Conservation (phyloP, 208 protist species). For the Porcisia deanei region DNA sequence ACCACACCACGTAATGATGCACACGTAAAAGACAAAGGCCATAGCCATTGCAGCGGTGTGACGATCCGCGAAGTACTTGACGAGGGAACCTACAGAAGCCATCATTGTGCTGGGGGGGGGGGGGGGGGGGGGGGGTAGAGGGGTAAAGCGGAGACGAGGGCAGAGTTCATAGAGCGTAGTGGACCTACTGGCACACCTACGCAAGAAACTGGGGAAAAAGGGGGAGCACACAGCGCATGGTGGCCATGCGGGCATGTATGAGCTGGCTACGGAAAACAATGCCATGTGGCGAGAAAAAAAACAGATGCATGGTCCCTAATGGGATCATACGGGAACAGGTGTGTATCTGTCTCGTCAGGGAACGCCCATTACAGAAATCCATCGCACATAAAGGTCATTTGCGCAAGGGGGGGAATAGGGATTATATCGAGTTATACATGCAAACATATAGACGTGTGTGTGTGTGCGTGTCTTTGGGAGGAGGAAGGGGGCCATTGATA, state of each 20-base stretch:
- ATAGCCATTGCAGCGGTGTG: slow-evolving; percentile 16
- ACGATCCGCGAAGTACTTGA: slow-evolving; percentile 23
- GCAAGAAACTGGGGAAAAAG: neutral
- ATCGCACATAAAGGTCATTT: too few relatives aligned
- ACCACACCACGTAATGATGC: slow-evolving; percentile 13
- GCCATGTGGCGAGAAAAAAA: neutral
- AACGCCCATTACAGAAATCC: too few relatives aligned
- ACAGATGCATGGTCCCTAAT: too few relatives aligned
- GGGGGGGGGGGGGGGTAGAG: too few relatives aligned
- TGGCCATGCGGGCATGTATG: too few relatives aligned
- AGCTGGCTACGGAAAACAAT: too few relatives aligned
- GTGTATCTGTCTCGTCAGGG: too few relatives aligned
- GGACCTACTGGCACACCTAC: neutral
- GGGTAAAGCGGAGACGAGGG: neutral
- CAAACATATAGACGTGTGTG: too few relatives aligned
- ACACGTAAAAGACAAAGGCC: slow-evolving; percentile 18
- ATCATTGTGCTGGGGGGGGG: slow-evolving; percentile 3
- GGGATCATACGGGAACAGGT: neutral
- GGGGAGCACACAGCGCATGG: neutral
- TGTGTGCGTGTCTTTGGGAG: too few relatives aligned
- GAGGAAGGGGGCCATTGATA: neutral
- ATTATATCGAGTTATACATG: too few relatives aligned
- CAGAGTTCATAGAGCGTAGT: neutral
- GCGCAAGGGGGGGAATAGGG: too few relatives aligned
- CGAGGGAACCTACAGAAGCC: neutral